Evolutionary conservation across 306 rosid genomes (phyloP), one percentile per base, ranked within the genome.

Genomic region (Dryas alaskensis): DNA sequence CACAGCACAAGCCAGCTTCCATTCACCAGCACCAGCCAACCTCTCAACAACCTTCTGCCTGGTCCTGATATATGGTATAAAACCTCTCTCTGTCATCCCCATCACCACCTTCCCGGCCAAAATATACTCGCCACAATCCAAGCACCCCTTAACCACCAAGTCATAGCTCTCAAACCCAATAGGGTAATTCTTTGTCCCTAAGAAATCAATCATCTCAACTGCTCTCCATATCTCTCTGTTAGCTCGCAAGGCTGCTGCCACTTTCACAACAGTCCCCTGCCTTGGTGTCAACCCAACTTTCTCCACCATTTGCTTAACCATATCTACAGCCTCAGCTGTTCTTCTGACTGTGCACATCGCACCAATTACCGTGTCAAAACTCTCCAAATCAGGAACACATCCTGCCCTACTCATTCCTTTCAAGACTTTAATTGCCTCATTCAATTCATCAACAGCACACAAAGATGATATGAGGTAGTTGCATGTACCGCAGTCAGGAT

Each of bases 11-110:
- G 96, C 96, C 62, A 93, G 86, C 70, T 86, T 85, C 89, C 87
- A 84, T 76, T 89, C 96, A 25, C 86, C 89, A 0, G 87, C 66
- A 78, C 89, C 84, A 46, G 81, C 81, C 80, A 93, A 85, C 16
- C 96, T 87, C 67, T 93, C 92, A 74, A 91, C 83, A 79, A 91
- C 79, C 87, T 91, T 88, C 70, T 85, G 97, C 65, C 98, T 88
- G 65, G 80, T 87, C 75, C 44, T 79, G 67, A 89, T 91, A 76
- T 85, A 82, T 0, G 97, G 97, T 76, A 86, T 60, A 82, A 84
- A 77, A 31, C 85, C 88, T 70, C 72, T 76, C 50, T 79, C 76
- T 3, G 81, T 70, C 98, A 89, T 93, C 81, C 84, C 73, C 78
- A 82, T 83, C 43, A 72, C 91, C 74, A 83, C 89, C 85, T 91